Evolutionary conservation across 2,329 filamentous ascomycete genomes (phyloP).

Genomic region (Paracamarosporium sp.): DNA sequence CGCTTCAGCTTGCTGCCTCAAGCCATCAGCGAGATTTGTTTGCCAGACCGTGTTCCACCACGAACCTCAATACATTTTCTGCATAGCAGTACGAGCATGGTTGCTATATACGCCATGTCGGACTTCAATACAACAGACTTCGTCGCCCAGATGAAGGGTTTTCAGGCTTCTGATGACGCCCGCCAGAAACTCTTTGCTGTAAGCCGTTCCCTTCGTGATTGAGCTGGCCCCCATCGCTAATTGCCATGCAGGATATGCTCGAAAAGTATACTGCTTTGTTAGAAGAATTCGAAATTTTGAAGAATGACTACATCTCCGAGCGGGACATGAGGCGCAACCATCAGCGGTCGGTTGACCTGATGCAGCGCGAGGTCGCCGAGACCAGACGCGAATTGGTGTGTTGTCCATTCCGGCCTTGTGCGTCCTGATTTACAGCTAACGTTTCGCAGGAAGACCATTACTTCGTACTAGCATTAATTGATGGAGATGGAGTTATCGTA

Average conservation of each 20-base stretch:
- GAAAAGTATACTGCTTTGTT: constrained; percentile 31
- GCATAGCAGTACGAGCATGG: constrained; percentile 14
- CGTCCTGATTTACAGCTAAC: constrained; percentile 3
- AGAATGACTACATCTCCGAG: constrained; percentile 41
- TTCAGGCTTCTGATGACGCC: constrained; percentile 45
- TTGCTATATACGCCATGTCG: constrained; percentile 21
- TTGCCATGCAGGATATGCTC: constrained; percentile 34
- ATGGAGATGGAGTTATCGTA: constrained; percentile 58
- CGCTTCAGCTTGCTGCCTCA: constrained; percentile 11
- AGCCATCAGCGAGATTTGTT: neutral
- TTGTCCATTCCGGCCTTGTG: constrained; percentile 14
- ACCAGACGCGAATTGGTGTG: constrained; percentile 35
- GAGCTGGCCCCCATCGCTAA: constrained; percentile 15
- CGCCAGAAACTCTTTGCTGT: constrained; percentile 44
- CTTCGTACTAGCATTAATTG: constrained; percentile 55
- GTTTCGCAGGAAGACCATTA: constrained; percentile 42
- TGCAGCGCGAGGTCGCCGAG: constrained; percentile 24
- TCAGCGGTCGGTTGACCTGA: constrained; percentile 32
- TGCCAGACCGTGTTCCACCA: neutral
- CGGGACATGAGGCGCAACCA: constrained; percentile 38
- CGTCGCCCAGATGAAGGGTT: constrained; percentile 37
- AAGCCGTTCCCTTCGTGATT: constrained; percentile 15
- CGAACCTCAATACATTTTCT: neutral
- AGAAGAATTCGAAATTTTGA: constrained; percentile 32
- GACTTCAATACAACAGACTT: constrained; percentile 29